A percentile compares a stretch with the other conserved stretches of the same genome.
These are phyloP conservation scores for Yamadazyma sp. DNA, from an alignment of 805 yeast species.

Conservation along the genomic window DNA sequence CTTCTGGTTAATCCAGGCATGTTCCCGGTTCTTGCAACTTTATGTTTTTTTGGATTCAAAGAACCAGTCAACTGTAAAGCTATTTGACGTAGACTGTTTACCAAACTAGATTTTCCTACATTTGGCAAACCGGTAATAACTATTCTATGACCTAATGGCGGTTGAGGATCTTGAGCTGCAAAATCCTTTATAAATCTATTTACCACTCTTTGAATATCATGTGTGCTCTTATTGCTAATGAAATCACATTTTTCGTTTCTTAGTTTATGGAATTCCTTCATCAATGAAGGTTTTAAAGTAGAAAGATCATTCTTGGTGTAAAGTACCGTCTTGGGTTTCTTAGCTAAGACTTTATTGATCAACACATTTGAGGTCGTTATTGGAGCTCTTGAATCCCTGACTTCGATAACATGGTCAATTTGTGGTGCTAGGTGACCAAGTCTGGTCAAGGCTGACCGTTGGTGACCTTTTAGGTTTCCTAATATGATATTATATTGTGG, in stretches of 20 bases:
- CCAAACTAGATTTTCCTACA: conserved; percentile 90
- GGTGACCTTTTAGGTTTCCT: conserved; percentile 90
- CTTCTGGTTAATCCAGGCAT: conserved; percentile 87
- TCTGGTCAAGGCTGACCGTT: conserved; percentile 67
- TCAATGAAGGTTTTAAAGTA: conserved; percentile 33
- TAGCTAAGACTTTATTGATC: conserved; percentile 62
- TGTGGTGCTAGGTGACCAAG: conserved; percentile 73
- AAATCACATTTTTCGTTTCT: conserved; percentile 37
- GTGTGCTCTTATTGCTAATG: conserved; percentile 54
- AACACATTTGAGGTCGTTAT: conserved; percentile 75
- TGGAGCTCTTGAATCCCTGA: conserved; percentile 90
- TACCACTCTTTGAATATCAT: conserved; percentile 51
- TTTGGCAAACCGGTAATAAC: conserved; percentile 94
- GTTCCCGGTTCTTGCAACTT: conserved; percentile 82
- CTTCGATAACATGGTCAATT: conserved; percentile 76
- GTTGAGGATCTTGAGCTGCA: conserved; percentile 54
- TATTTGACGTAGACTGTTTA: conserved; percentile 63
- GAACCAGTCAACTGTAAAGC: conserved; percentile 24
- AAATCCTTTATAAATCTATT: conserved; percentile 46
- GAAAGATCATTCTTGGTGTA: conserved; percentile 77
- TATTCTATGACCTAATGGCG: conserved; percentile 78
- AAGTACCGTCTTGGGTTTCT: conserved; percentile 56
- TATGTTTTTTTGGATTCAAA: conserved; percentile 40
- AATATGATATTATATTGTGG: conserved; percentile 69
- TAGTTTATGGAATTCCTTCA: conserved; percentile 32